Evolutionary conservation across 495 filamentous ascomycete species (phyloP).

Genomic region (Neurospora intermedia): DNA sequence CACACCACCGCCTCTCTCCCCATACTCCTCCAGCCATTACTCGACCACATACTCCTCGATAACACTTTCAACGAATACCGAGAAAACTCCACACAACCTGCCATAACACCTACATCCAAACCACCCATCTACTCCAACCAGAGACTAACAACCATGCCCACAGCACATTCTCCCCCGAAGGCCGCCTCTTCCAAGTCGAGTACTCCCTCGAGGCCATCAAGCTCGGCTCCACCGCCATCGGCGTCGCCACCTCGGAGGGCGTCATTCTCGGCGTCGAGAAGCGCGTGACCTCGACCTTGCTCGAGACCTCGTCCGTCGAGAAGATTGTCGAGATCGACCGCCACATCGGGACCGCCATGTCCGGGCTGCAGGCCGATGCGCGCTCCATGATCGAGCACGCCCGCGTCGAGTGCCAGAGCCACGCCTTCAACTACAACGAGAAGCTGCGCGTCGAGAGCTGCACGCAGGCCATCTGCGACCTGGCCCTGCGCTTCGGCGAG

Average conservation of each 20-base stretch:
- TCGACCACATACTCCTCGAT: not conserved
- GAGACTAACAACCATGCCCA: slow-evolving; percentile 1
- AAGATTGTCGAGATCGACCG: slow-evolving; percentile 99
- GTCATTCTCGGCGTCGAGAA: slow-evolving; percentile 97
- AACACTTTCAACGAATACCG: not conserved
- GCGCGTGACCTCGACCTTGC: slow-evolving; percentile 92
- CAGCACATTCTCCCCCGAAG: slow-evolving; percentile 99
- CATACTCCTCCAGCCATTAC: not conserved
- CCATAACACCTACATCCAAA: not conserved
- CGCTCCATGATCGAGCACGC: slow-evolving; percentile 95
- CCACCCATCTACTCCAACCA: not conserved
- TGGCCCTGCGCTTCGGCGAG: slow-evolving; percentile 94
- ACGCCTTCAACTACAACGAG: slow-evolving; percentile 95
- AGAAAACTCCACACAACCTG: slow-evolving; percentile 1
- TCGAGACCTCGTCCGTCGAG: slow-evolving; percentile 94
- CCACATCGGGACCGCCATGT: slow-evolving; percentile 98
- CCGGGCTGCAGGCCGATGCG: slow-evolving; percentile 90
- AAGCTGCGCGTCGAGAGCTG: slow-evolving; percentile 89
- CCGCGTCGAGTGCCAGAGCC: slow-evolving; percentile 92
- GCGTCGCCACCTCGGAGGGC: slow-evolving; percentile 85
- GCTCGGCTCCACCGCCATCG: slow-evolving; percentile 95
- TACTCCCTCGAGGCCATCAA: slow-evolving; percentile 99
- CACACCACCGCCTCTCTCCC: slow-evolving; percentile 1
- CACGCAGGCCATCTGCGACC: slow-evolving; percentile 96
- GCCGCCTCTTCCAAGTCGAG: slow-evolving; percentile 99